These are phyloP conservation scores for Wickerhamiella kazuoi DNA, from an alignment of 805 yeast genomes.

Conservation along the genomic window DNA sequence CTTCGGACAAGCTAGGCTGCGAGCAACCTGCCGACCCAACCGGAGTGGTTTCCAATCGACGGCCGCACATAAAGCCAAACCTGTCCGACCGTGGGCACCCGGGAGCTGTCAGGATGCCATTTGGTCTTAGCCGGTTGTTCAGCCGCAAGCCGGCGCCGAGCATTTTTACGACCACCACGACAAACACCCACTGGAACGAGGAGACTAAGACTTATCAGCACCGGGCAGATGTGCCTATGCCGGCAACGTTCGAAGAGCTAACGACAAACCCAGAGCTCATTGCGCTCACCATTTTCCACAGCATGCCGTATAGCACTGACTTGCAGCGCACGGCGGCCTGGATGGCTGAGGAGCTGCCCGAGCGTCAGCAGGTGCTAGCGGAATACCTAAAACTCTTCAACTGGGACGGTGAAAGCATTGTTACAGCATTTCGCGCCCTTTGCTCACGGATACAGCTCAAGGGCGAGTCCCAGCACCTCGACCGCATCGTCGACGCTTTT, in stretches of 20 bases:
- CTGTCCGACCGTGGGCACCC: too few species aligned
- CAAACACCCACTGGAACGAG: constrained; percentile 6
- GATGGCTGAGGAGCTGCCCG: constrained; percentile 5
- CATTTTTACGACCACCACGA: constrained; percentile 1
- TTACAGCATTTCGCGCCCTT: constrained; percentile 38
- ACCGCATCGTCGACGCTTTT: constrained; percentile 50
- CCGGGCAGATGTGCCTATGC: constrained; percentile 1
- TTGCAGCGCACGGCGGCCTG: constrained; percentile 7
- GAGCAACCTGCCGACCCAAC: too few species aligned
- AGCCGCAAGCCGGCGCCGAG: background rate
- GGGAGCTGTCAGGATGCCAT: background rate
- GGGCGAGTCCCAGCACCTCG: constrained; percentile 73
- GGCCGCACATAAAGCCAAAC: too few species aligned
- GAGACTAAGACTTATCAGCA: constrained; percentile 4
- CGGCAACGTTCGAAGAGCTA: constrained; percentile 3
- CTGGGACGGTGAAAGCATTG: constrained; percentile 33
- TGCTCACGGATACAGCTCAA: constrained; percentile 53
- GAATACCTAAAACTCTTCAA: constrained; percentile 25
- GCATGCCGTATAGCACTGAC: constrained; percentile 5
- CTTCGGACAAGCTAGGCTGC: too few species aligned
- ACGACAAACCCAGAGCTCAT: constrained; percentile 2
- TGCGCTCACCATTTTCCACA: constrained; percentile 7
- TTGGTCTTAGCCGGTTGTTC: background rate
- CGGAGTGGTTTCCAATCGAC: too few species aligned
- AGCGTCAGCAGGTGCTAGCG: constrained; percentile 15